These are phyloP conservation scores for Kondoa malvinella DNA, from an alignment of 768 basidiomycete genomes.

Conservation along the genomic window DNA sequence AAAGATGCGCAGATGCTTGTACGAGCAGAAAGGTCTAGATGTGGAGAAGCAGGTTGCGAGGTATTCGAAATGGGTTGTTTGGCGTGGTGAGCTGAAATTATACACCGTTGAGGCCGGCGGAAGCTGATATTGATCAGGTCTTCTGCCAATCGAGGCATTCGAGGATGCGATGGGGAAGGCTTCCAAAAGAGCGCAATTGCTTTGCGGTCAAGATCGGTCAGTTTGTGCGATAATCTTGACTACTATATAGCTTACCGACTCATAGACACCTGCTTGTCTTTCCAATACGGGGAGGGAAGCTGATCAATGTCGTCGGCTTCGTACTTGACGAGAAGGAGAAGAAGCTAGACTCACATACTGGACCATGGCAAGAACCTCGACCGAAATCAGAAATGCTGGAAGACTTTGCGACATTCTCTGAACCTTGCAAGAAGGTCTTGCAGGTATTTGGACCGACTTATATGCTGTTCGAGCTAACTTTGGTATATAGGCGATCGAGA, in stretches of 20 bases:
- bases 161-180: constrained; percentile 9
- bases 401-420: constrained; percentile 13
- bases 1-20: constrained; percentile 12
- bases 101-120: no score
- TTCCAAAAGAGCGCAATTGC: constrained; percentile 2
- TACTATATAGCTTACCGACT: background rate
- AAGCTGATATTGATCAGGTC: no score
- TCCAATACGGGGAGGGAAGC: constrained; percentile 18
- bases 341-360: constrained; percentile 16
- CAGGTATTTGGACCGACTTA: constrained; percentile 6
- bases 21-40: constrained; percentile 13
- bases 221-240: constrained; percentile 12
- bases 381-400: constrained; percentile 18
- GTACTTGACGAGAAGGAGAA: constrained; percentile 15
- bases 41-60: constrained; percentile 8
- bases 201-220: constrained; percentile 16
- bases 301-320: constrained; percentile 19
- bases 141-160: constrained; percentile 15
- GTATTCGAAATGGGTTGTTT: constrained; percentile 23
- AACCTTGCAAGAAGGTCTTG: constrained; percentile 7
- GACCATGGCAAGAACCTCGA: constrained; percentile 13
- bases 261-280: constrained; percentile 13
- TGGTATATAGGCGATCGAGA: constrained; percentile 30
- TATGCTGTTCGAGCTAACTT: constrained; percentile 4
- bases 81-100: constrained; percentile 17